Base-by-base conservation (phyloP, 169 alveolate species). In the Plasmodium vinckei region DNA sequence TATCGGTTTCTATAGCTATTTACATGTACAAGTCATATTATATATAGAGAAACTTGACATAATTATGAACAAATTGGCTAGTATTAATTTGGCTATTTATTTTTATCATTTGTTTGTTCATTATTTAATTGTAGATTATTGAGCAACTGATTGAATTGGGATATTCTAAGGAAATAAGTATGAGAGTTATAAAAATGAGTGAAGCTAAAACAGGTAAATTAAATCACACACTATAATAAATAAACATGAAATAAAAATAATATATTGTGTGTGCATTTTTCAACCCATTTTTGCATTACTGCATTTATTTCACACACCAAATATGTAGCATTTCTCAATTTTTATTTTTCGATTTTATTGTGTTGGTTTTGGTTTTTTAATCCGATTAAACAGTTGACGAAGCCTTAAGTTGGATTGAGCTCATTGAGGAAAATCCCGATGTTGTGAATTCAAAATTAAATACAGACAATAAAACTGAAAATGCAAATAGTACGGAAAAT, bases 121-220 rank as follows among this genome's bases (percentile, higher is more conserved):
- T 33, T 33, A 23, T 71, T 19, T 12, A 56, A 39, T 42, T 46
- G 61, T 53, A 82, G 90, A 33, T 82, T 44, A 47, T 82, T 46
- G 82, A 82, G 25, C 73, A 82, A 44, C n/a, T 82, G 61, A 27
- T 65, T 15, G 90, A 82, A 17, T 67, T 82, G 10, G 90, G 90
- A 6, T 82, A 82, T 47, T 47, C 90, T 23, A 54, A 56, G 47
- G 82, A 65, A 39, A 65, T 82, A 23, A 60, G 90, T 47, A 44
- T 53, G n/a, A 51, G 51, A 61, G 90, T 67, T 56, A 47, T 82
- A 21, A 54, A 82, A 49, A 53, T 33, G 61, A 54, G 90, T 61
- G 82, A 82, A 13, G 90, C 90, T 21, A 82, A 82, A 82, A 82
- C 90, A 59, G 49, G 90, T 82, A 67, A 67, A 27, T 25, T 4